phyloP scores from a whole-genome alignment of 106 monocot species.

The Dendrobium officinale region DNA sequence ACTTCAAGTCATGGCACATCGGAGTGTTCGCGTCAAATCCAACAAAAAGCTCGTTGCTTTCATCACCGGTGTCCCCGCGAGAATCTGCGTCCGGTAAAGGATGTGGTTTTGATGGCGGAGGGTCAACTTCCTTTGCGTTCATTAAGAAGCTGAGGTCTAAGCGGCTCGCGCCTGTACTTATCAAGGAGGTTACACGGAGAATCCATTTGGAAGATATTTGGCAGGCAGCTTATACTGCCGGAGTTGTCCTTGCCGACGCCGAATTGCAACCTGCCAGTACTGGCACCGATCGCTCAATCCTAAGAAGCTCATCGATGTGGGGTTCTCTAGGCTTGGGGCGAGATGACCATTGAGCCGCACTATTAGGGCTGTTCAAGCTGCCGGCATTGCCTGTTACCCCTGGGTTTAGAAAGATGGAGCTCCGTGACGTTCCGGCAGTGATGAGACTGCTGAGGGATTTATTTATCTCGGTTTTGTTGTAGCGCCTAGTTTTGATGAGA shows the following conservation, averaged over 20 bases:
- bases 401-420: slow-evolving; percentile 75
- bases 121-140: slow-evolving; percentile 79
- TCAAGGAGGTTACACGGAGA: slow-evolving; percentile 68
- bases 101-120: slow-evolving; percentile 65
- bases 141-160: slow-evolving; percentile 81
- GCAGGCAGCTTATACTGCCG: slow-evolving; percentile 83
- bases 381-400: slow-evolving; percentile 40
- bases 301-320: slow-evolving; percentile 77
- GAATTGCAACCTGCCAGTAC: slow-evolving; percentile 57
- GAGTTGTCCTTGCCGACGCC: slow-evolving; percentile 70
- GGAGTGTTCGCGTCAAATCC: slow-evolving; percentile 62
- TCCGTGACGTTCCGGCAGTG: slow-evolving; percentile 65
- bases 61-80: slow-evolving; percentile 73
- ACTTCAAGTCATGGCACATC: slow-evolving; percentile 71
- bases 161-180: slow-evolving; percentile 73
- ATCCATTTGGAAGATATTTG: slow-evolving; percentile 68
- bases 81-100: slow-evolving; percentile 48
- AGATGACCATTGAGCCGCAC: slow-evolving; percentile 88
- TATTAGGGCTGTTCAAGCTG: slow-evolving; percentile 56
- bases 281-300: slow-evolving; percentile 81
- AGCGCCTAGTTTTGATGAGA: slow-evolving; percentile 59
- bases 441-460: slow-evolving; percentile 52
- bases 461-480: slow-evolving; percentile 49
- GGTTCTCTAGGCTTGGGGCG: slow-evolving; percentile 57
- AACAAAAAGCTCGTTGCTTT: slow-evolving; percentile 80